These are phyloP conservation scores for Ceratocystis eucalypticola DNA, from an alignment of 2,329 filamentous ascomycete genomes.

Conservation along the genomic window DNA sequence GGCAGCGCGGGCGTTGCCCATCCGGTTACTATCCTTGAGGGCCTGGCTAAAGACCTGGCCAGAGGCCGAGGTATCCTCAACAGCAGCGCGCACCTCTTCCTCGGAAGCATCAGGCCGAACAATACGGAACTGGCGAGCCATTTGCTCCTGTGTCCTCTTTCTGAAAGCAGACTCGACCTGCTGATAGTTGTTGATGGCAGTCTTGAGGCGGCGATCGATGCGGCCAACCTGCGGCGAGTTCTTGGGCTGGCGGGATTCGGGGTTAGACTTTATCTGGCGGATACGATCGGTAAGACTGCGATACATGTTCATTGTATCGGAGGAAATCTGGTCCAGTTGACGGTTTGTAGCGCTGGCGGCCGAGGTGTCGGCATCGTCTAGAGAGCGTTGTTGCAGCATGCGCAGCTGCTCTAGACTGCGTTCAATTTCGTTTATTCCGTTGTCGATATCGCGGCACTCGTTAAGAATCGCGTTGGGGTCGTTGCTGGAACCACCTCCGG, in stretches of 20 bases:
- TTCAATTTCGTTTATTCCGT: constrained; percentile 62
- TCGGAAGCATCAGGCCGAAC: constrained; percentile 71
- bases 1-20: constrained; percentile 67
- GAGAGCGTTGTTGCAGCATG: constrained; percentile 54
- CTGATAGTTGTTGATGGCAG: constrained; percentile 70
- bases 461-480: constrained; percentile 71
- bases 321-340: constrained; percentile 58
- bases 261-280: constrained; percentile 67
- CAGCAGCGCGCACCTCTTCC: constrained; percentile 61
- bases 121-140: constrained; percentile 81
- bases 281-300: constrained; percentile 66
- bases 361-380: constrained; percentile 62
- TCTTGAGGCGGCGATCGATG: constrained; percentile 66
- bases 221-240: constrained; percentile 71
- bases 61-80: constrained; percentile 51
- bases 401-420: constrained; percentile 58
- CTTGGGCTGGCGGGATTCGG: constrained; percentile 56
- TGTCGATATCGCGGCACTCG: constrained; percentile 68
- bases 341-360: constrained; percentile 50
- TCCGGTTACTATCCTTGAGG: constrained; percentile 65
- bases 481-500: constrained; percentile 21
- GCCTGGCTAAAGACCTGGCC: constrained; percentile 81
- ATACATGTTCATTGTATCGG: constrained; percentile 74
- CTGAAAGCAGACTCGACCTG: constrained; percentile 66
- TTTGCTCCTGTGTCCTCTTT: constrained; percentile 67